Evolutionary conservation across 805 yeast genomes (phyloP), one percentile per base, ranked within the genome.

Genomic region (Metschnikowia kofuensis): DNA sequence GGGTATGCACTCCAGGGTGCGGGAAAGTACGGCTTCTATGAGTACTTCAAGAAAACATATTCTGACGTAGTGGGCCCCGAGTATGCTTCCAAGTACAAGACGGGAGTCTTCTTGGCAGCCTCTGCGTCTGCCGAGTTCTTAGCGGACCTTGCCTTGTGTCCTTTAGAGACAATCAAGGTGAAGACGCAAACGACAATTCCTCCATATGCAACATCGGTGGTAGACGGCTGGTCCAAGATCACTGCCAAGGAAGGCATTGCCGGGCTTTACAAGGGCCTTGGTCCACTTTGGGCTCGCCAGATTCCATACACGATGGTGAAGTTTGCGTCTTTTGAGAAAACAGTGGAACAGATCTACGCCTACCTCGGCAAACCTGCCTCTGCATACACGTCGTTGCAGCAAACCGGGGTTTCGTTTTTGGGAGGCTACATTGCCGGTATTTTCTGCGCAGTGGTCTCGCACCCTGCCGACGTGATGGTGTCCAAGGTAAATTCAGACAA

Each of bases 381-480:
- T 21, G 83, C 87, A 50, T 89, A 87, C 76, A 73, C 88, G 11
- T 68, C 83, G 38, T 57, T 84, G 38, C 85, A 85, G 62, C 97
- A 94, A 71, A 92, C 97, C 21, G 96, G 97, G 44, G 96, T 94
- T 37, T 89, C 96, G 26, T 94, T 92, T 74, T 75, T 84, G 42
- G 97, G 96, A 68, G 98, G 99, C 66, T 92, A 92, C 74, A 80
- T 92, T 64, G 99, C 98, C 10, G 99, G 98, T 84, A 84, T 94
- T 48, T 82, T 91, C 74, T 92, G 97, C 76, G 98, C 99, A 7
- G 74, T 87, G 45, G 94, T 91, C 14, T 91, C 97, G 28, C 97
- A 94, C 68, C 99, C 99, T 16, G 98, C 98, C n/a, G 99, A 92
- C 69, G 97, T 92, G 32, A 85, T 94, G 96, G 98, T 92, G 27